These are phyloP conservation scores for Osmozyma mogii DNA, from an alignment of 805 yeast genomes.

Conservation along the genomic window DNA sequence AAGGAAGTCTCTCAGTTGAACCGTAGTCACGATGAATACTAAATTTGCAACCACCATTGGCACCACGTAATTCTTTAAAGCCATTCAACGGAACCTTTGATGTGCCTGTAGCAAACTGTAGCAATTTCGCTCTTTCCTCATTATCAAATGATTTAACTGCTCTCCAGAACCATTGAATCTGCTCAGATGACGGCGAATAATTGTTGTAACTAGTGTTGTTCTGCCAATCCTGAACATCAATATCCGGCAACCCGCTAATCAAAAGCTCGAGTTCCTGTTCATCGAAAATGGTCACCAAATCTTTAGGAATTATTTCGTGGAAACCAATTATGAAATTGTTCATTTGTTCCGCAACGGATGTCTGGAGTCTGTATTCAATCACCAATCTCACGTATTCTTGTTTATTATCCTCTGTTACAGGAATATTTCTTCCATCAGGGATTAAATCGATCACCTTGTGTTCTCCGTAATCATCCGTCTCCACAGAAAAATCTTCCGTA, in stretches of 20 bases:
- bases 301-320: constrained; percentile 81
- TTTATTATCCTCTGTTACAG: constrained; percentile 87
- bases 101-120: constrained; percentile 97
- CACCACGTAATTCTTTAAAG: constrained; percentile 82
- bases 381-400: constrained; percentile 79
- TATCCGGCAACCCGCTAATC: constrained; percentile 92
- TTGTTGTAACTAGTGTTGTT: constrained; percentile 74
- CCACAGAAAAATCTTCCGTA: constrained; percentile 90
- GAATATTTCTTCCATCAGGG: constrained; percentile 72
- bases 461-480: constrained; percentile 89
- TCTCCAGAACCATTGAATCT: constrained; percentile 96
- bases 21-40: constrained; percentile 88
- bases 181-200: constrained; percentile 75
- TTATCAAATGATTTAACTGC: constrained; percentile 90
- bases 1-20: constrained; percentile 76
- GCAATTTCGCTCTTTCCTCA: constrained; percentile 87
- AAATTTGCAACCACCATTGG: constrained; percentile 78
- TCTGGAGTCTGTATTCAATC: constrained; percentile 78
- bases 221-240: constrained; percentile 95
- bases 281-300: constrained; percentile 77
- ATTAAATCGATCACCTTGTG: constrained; percentile 75
- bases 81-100: constrained; percentile 94
- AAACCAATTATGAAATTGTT: constrained; percentile 80
- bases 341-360: constrained; percentile 82
- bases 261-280: constrained; percentile 92